Evolutionary conservation across 208 protist genomes (phyloP).

Genomic region (Balamuthia mandrillaris): DNA sequence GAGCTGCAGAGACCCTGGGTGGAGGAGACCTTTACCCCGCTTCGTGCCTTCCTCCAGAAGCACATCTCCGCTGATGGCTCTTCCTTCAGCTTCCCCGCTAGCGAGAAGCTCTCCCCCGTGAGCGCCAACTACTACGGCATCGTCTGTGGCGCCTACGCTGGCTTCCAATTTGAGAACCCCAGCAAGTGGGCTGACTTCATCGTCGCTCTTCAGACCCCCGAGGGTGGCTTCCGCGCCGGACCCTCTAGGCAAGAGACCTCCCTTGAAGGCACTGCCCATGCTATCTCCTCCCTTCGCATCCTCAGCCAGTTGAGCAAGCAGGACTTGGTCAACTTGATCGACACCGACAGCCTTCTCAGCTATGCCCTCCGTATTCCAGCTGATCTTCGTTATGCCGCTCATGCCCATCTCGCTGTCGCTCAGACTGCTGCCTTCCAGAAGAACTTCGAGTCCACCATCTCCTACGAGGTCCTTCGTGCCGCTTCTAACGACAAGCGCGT

Average conservation of each 20-base stretch:
- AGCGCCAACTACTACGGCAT: slow-evolving; percentile 35
- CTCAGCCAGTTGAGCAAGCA: slow-evolving; percentile 8
- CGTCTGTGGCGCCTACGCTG: slow-evolving; percentile 9
- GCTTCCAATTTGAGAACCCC: background rate
- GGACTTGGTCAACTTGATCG: background rate
- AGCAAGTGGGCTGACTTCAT: slow-evolving; percentile 11
- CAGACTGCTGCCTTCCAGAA: background rate
- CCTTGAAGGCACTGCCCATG: slow-evolving; percentile 15
- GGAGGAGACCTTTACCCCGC: background rate
- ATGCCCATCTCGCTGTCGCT: slow-evolving; percentile 4
- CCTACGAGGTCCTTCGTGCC: background rate
- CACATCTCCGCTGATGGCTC: background rate
- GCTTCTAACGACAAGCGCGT: background rate
- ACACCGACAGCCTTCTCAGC: background rate
- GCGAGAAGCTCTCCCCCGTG: background rate
- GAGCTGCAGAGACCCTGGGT: slow-evolving; percentile 23
- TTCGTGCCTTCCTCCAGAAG: background rate
- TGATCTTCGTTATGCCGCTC: slow-evolving; percentile 5
- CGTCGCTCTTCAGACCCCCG: background rate
- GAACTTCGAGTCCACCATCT: background rate
- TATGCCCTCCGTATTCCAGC: background rate
- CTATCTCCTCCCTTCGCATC: background rate
- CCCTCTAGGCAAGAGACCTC: background rate
- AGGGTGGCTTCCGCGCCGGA: slow-evolving; percentile 18
- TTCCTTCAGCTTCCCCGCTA: background rate